Percentiles rank a stretch among this genome's conserved stretches.
phyloP scores from a whole-genome alignment of 2,329 filamentous ascomycete genomes.

The Penicillium sp. region DNA sequence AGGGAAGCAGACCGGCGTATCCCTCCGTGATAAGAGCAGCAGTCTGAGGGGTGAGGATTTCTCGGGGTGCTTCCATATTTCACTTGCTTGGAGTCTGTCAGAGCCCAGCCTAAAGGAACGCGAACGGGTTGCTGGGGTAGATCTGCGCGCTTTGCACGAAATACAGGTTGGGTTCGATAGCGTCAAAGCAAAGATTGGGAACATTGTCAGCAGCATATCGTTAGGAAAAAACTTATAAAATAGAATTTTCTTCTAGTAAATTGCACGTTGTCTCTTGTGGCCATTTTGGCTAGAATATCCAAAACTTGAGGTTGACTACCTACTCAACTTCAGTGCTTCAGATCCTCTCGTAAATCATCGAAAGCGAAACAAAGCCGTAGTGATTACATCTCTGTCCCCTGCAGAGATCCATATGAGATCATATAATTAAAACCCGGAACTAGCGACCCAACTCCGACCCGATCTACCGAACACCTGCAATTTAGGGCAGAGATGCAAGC shows the following conservation, averaged over 20 bases:
- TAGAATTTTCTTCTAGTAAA: not conserved
- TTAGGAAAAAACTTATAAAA: constrained; percentile 15
- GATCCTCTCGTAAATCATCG: not conserved
- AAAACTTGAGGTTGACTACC: not conserved
- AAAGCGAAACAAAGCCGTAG: not conserved
- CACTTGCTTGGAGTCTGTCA: constrained; percentile 78
- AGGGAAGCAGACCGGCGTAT: not conserved
- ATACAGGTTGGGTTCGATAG: constrained; percentile 58
- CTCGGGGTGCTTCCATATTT: constrained; percentile 74
- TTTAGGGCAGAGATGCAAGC: not conserved
- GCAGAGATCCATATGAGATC: not conserved
- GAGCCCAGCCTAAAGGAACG: constrained; percentile 50
- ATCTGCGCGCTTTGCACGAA: constrained; percentile 33
- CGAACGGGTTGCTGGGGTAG: constrained; percentile 26
- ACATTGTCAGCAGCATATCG: constrained; percentile 53
- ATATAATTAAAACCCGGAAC: not conserved
- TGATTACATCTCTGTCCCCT: not conserved
- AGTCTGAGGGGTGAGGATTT: constrained; percentile 38
- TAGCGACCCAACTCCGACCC: not conserved
- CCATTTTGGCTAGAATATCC: not conserved
- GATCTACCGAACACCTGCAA: not conserved
- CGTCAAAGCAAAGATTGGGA: constrained; percentile 75
- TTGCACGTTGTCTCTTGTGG: not conserved
- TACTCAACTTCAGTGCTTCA: too few relatives aligned
- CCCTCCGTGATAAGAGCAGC: not conserved